These are phyloP conservation scores for Heliamphora pulchella DNA, from an alignment of 179 eudicot genomes.

Conservation along the genomic window DNA sequence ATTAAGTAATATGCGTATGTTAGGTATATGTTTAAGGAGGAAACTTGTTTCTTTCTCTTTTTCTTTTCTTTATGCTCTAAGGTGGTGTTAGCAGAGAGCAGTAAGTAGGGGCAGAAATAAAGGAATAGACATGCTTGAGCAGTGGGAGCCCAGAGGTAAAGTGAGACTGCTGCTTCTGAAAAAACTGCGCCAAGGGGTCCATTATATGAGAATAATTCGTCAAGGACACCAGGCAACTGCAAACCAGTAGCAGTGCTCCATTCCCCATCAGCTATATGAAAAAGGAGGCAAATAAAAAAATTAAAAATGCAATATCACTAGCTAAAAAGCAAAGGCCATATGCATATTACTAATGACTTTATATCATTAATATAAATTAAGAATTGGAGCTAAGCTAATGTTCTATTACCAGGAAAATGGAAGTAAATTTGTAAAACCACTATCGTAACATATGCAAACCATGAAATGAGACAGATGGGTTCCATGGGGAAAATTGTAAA, in stretches of 20 bases:
- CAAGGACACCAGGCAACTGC: conserved; percentile 90
- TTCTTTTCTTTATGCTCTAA: background rate
- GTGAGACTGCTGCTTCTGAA: conserved; percentile 51
- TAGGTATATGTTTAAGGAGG: background rate
- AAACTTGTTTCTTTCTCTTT: background rate
- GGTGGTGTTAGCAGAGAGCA: background rate
- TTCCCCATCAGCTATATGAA: conserved; percentile 47
- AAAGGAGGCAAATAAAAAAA: background rate
- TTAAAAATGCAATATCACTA: background rate
- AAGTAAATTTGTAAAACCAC: background rate
- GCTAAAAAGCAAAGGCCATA: background rate
- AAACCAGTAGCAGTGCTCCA: conserved; percentile 57
- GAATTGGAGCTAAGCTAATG: background rate
- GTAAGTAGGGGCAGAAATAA: conserved; percentile 6
- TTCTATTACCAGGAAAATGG: background rate
- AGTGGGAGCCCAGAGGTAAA: conserved; percentile 95
- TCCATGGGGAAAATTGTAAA: background rate
- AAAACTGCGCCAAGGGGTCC: conserved; percentile 89
- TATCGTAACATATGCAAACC: background rate
- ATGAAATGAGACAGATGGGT: background rate
- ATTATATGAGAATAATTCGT: conserved; percentile 67
- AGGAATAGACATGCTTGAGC: conserved; percentile 54
- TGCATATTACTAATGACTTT: background rate
- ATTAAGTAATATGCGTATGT: background rate
- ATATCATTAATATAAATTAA: background rate